These are phyloP conservation scores for Diddensiella transvaalensis DNA, from an alignment of 805 yeast genomes.

Conservation along the genomic window DNA sequence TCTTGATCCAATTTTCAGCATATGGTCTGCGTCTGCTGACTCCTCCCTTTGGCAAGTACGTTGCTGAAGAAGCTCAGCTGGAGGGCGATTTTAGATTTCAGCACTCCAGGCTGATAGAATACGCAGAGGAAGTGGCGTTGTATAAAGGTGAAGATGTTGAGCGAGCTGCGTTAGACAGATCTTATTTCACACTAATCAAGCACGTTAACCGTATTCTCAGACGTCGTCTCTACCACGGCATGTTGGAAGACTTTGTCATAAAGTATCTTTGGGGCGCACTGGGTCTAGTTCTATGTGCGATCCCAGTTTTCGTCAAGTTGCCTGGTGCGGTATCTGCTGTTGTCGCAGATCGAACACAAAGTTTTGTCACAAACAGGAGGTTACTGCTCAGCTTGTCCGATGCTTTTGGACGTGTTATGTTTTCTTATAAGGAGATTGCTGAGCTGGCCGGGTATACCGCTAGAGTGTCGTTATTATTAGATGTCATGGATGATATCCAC, in stretches of 20 bases:
- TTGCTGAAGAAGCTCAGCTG: slow-evolving; percentile 68
- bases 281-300: slow-evolving; percentile 80
- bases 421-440: slow-evolving; percentile 77
- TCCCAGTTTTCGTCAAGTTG: slow-evolving; percentile 74
- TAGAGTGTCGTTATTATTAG: slow-evolving; percentile 67
- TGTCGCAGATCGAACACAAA: slow-evolving; percentile 52
- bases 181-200: slow-evolving; percentile 75
- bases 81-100: slow-evolving; percentile 82
- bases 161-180: slow-evolving; percentile 67
- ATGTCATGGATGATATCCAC: slow-evolving; percentile 52
- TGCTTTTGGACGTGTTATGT: slow-evolving; percentile 81
- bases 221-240: slow-evolving; percentile 71
- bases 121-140: slow-evolving; percentile 83
- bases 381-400: slow-evolving; percentile 79
- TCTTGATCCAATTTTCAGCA: slow-evolving; percentile 78
- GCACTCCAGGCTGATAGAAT: slow-evolving; percentile 75
- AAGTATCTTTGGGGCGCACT: slow-evolving; percentile 96
- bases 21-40: slow-evolving; percentile 68
- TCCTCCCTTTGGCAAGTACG: slow-evolving; percentile 83
- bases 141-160: slow-evolving; percentile 79
- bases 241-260: slow-evolving; percentile 82
- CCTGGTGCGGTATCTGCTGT: slow-evolving; percentile 33
- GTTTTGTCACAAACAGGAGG: slow-evolving; percentile 84
- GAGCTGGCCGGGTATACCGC: slow-evolving; percentile 79
- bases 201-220: slow-evolving; percentile 73